These are phyloP conservation scores for Termitomyces sp. DNA, from an alignment of 768 basidiomycete species.

Conservation along the genomic window DNA sequence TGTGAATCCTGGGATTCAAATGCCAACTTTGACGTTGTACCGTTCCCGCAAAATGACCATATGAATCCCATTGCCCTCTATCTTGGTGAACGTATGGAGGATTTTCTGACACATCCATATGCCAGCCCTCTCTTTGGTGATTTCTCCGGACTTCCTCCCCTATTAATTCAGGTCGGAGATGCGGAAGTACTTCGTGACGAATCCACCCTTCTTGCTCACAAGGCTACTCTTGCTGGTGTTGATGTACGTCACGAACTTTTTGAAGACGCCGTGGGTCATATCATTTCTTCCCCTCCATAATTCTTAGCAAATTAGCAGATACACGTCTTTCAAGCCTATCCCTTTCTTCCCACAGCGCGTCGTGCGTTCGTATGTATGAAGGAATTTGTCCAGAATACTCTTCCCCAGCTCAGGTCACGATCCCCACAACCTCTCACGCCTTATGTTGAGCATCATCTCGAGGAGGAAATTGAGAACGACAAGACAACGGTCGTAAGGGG, in stretches of 20 bases:
- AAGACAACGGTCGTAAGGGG: slow-evolving; percentile 65
- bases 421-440: slow-evolving; percentile 48
- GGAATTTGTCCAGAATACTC: slow-evolving; percentile 56
- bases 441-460: slow-evolving; percentile 54
- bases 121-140: slow-evolving; percentile 93
- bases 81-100: slow-evolving; percentile 73
- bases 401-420: slow-evolving; percentile 48
- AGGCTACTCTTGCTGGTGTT: slow-evolving; percentile 84
- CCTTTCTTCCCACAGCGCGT: slow-evolving; percentile 64
- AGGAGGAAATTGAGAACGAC: slow-evolving; percentile 66
- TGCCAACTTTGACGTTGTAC: slow-evolving; percentile 78
- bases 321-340: slow-evolving; percentile 89
- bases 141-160: slow-evolving; percentile 78
- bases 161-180: slow-evolving; percentile 90
- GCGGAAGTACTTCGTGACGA: slow-evolving; percentile 96
- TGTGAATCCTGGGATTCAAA: slow-evolving; percentile 99
- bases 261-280: slow-evolving; percentile 73
- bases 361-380: slow-evolving; percentile 67
- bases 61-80: slow-evolving; percentile 94
- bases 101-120: slow-evolving; percentile 93
- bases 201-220: slow-evolving; percentile 86
- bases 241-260: slow-evolving; percentile 84
- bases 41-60: slow-evolving; percentile 74
- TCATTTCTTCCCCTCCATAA: neutral
- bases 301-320: slow-evolving; percentile 39